Evolutionary conservation across 768 basidiomycete species (phyloP).

Genomic region (Suillus sp.): DNA sequence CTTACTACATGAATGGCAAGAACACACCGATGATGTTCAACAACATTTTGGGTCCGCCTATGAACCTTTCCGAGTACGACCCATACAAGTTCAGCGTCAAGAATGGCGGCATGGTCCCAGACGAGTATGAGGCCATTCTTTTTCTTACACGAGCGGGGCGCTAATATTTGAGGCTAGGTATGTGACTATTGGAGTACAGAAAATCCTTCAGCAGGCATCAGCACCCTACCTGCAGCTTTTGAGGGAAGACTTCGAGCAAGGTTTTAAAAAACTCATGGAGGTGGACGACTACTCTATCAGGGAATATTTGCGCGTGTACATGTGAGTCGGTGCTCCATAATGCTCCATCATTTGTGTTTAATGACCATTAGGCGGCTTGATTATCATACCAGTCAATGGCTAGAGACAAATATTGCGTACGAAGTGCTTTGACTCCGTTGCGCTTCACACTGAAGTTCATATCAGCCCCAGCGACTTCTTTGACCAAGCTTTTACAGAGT

Average conservation of each 20-base stretch:
- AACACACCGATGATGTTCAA: slow-evolving; percentile 2
- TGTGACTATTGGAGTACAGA: not conserved
- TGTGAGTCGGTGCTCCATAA: not conserved
- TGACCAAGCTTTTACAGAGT: slow-evolving; percentile 2
- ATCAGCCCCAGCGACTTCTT: slow-evolving; percentile 1
- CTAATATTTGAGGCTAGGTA: not conserved
- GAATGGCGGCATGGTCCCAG: slow-evolving; percentile 1
- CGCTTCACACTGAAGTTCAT: not conserved
- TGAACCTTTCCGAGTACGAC: not conserved
- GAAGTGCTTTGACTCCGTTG: not conserved
- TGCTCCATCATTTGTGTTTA: not conserved
- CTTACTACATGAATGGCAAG: not conserved
- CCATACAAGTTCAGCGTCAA: not conserved
- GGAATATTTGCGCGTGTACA: not conserved
- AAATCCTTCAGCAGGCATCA: not conserved
- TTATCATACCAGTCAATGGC: slow-evolving; percentile 4
- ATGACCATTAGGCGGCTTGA: not conserved
- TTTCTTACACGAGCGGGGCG: not conserved
- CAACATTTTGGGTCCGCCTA: not conserved
- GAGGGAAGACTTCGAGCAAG: not conserved
- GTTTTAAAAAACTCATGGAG: not conserved
- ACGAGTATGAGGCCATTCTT: not conserved
- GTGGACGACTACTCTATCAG: not conserved
- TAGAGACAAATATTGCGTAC: not conserved
- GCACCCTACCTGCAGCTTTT: slow-evolving; percentile 7